phyloP scores from a whole-genome alignment of 805 yeast species.

The Clavispora carvajalis region DNA sequence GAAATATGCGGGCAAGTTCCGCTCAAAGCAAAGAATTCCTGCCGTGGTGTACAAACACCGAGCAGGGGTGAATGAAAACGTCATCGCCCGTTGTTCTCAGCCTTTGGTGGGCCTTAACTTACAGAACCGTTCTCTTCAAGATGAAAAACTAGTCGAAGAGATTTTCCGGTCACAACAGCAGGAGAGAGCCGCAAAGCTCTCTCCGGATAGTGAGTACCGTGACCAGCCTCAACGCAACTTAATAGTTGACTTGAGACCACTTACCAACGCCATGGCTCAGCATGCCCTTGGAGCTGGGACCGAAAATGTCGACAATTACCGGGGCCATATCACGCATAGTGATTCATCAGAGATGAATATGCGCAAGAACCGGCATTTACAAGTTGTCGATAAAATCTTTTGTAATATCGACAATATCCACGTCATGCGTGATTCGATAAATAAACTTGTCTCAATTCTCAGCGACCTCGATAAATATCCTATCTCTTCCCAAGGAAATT shows the following conservation, averaged over 20 bases:
- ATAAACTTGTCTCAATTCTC: constrained; percentile 55
- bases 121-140: constrained; percentile 84
- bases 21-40: constrained; percentile 85
- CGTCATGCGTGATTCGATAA: constrained; percentile 83
- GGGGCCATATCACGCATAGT: constrained; percentile 21
- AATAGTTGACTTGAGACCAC: constrained; percentile 87
- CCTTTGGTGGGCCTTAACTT: constrained; percentile 83
- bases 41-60: constrained; percentile 71
- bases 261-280: constrained; percentile 94
- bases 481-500: constrained; percentile 10
- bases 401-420: constrained; percentile 94
- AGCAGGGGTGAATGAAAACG: constrained; percentile 51
- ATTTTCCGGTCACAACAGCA: constrained; percentile 57
- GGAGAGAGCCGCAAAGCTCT: constrained; percentile 18
- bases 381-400: constrained; percentile 61
- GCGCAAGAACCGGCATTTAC: constrained; percentile 1
- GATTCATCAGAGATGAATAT: neutral
- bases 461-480: constrained; percentile 64
- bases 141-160: constrained; percentile 74
- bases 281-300: constrained; percentile 98
- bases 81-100: constrained; percentile 86
- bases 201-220: constrained; percentile 18
- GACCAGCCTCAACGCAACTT: constrained; percentile 47
- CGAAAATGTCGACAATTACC: constrained; percentile 84
- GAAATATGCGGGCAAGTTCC: constrained; percentile 74